Base-by-base conservation (phyloP, 768 basidiomycete genomes). In the Naganishia vishniacii region DNA sequence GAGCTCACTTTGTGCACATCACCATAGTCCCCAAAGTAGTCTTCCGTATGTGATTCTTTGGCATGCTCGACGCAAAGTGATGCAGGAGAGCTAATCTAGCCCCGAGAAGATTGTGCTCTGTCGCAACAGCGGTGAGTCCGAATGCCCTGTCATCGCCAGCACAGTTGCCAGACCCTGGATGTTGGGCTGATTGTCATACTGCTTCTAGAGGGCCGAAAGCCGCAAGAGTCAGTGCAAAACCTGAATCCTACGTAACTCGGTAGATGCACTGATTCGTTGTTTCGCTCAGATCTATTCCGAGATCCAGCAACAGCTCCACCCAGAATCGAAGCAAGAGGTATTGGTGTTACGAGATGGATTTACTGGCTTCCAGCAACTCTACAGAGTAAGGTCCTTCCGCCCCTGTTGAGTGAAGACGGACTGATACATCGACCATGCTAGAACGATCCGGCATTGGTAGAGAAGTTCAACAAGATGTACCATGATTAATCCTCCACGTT, bases 311-410 rank as follows among this genome's bases (percentile, higher is more conserved):
- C 6, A 41, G 48, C 59, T 71, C 5, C 25, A 65, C 8, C 69
- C 70, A 11, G 53, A 67, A 31, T 44, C 61, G 2, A 53, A 48
- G 12, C 75, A 77, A 61, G 68, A 77, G 53, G 66, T 77, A 2
- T 71, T 64, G 23, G 75, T 77, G 9, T 61, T 77, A 3, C 65
- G 75, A 48, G 75, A 75, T 64, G 75, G 75, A 6, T 77, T 77
- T 48, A 67, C 73, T n/a, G 75, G 74, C 5, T 77, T 77, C 58
- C 74, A 74, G 48, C 42, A 67, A 26, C 62, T 65, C 49, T 77
- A 65, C 61, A 62, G 72, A 31, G 75, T 77, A 44, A 61, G 74
- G 64, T 26, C 9, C 18, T 59, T 11, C 13, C 34, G n/a, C 51
- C 1, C 5, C 26, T 12, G 40, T 15, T 32, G 46, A n/a, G 15